A percentile compares a stretch with the other conserved stretches of the same genome.
Conservation (phyloP, 257 asterid genomes). For the Eucommia ulmoides region DNA sequence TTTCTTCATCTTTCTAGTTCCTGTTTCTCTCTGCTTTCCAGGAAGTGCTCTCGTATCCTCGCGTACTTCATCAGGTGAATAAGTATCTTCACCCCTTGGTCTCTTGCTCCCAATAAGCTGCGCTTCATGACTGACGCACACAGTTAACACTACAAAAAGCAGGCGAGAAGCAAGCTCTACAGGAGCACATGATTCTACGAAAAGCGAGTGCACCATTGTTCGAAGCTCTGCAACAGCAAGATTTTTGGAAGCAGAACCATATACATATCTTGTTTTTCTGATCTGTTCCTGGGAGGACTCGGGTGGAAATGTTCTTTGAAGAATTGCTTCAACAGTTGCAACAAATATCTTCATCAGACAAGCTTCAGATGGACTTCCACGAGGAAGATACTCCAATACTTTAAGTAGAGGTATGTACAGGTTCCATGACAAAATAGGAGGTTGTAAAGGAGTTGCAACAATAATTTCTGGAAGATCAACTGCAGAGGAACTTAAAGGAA, state of each 20-base stretch:
- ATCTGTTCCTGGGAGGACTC: conserved; percentile 75
- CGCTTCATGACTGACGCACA: conserved; percentile 92
- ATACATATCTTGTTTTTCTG: conserved; percentile 57
- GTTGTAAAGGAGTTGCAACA: conserved; percentile 92
- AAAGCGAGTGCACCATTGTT: conserved; percentile 89
- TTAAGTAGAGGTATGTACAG: conserved; percentile 87
- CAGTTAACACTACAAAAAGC: conserved; percentile 89
- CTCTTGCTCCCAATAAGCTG: conserved; percentile 68
- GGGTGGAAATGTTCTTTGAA: conserved; percentile 86
- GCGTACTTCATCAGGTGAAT: conserved; percentile 23
- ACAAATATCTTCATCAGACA: conserved; percentile 97
- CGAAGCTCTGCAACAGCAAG: conserved; percentile 96
- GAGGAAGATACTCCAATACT: conserved; percentile 97
- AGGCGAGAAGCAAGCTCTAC: conserved; percentile 94
- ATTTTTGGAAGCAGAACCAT: conserved; percentile 87
- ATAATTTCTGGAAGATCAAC: conserved; percentile 96
- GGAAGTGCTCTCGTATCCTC: conserved; percentile 26
- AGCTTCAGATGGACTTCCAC: conserved; percentile 96
- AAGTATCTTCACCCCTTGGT: conserved; percentile 41
- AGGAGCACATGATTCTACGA: conserved; percentile 81
- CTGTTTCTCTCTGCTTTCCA: conserved; percentile 29
- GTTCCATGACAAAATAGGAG: conserved; percentile 90
- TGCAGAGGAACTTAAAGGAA: conserved; percentile 88
- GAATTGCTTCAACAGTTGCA: conserved; percentile 95
- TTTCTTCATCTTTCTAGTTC: conserved; percentile 39